phyloP scores from a whole-genome alignment of 495 filamentous ascomycete genomes.

The Hyaloscypha bicolor region DNA sequence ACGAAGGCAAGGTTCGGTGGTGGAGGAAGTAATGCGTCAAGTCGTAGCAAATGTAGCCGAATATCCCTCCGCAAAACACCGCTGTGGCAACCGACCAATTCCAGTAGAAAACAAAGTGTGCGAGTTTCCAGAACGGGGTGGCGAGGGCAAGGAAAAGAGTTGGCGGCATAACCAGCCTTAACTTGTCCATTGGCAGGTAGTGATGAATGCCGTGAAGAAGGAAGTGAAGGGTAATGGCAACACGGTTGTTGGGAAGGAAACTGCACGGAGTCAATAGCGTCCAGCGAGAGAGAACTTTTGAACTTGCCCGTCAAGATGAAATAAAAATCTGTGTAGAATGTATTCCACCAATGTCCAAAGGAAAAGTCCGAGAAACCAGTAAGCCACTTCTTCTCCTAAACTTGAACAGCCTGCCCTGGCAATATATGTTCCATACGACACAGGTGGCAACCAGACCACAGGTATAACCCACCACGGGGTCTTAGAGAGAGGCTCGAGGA shows the following conservation, averaged over 20 bases:
- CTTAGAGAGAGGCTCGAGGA: constrained; percentile 91
- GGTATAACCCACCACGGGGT: constrained; percentile 94
- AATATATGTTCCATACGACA: constrained; percentile 73
- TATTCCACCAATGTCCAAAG: constrained; percentile 95
- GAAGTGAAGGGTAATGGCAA: constrained; percentile 89
- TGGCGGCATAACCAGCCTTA: constrained; percentile 96
- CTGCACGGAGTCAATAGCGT: constrained; percentile 41
- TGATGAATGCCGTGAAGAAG: constrained; percentile 97
- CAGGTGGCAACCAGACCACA: constrained; percentile 78
- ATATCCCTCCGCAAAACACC: constrained; percentile 87
- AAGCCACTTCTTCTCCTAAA: constrained; percentile 21
- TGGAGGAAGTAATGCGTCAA: constrained; percentile 99
- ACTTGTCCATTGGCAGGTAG: constrained; percentile 97
- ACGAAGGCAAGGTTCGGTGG: constrained; percentile 85
- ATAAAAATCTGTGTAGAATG: constrained; percentile 84
- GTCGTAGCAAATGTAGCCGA: constrained; percentile 96
- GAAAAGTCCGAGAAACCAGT: constrained; percentile 50
- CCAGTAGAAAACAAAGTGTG: constrained; percentile 80
- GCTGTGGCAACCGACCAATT: constrained; percentile 79
- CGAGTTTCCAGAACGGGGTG: constrained; percentile 89
- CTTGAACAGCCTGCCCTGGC: constrained; percentile 57
- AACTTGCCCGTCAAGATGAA: constrained; percentile 87
- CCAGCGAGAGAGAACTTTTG: constrained; percentile 7
- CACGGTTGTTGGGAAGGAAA: constrained; percentile 89
- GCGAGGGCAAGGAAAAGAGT: constrained; percentile 85